Conservation (phyloP, 352 stramenopile species). For the Globisporangium polare region DNA sequence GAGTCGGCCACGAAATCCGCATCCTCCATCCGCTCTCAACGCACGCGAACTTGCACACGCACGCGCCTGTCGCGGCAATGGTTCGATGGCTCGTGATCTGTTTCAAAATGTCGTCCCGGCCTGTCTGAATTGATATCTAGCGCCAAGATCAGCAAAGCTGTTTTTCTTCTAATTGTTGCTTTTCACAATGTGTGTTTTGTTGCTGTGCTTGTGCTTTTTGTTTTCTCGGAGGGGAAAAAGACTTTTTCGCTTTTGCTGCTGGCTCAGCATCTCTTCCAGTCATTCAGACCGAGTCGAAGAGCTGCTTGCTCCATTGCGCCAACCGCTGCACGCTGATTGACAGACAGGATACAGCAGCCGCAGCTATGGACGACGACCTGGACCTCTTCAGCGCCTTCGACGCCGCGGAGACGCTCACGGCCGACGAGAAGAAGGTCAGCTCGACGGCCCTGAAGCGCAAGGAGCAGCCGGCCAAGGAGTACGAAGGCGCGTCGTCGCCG, state of each 20-base stretch:
- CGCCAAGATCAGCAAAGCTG: no score
- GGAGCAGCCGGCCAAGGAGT: slow-evolving; percentile 20
- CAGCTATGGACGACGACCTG: slow-evolving; percentile 79
- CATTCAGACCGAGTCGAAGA: neutral
- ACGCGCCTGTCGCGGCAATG: neutral
- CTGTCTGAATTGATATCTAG: no score
- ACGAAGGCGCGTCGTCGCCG: slow-evolving; percentile 33
- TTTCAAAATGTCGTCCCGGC: no score
- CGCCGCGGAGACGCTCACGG: slow-evolving; percentile 62
- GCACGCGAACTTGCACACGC: no score
- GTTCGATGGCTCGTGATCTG: slow-evolving; percentile 5
- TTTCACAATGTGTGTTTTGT: no score
- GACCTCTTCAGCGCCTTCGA: slow-evolving; percentile 95
- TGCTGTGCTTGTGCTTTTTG: no score
- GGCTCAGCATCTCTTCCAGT: neutral
- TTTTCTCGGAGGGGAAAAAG: no score
- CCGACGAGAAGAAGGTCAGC: slow-evolving; percentile 40
- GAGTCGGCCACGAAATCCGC: slow-evolving; percentile 56
- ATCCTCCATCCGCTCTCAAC: slow-evolving; percentile 32
- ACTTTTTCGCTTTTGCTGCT: neutral
- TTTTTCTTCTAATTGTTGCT: no score
- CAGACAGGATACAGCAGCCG: neutral
- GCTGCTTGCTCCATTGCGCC: neutral
- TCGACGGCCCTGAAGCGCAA: slow-evolving; percentile 41
- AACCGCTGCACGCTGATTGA: neutral